A percentile compares a stretch with the other conserved stretches of the same genome.
phyloP scores from a whole-genome alignment of 228 moss, liverwort and hornwort genomes.

The Sphagnum fallax region DNA sequence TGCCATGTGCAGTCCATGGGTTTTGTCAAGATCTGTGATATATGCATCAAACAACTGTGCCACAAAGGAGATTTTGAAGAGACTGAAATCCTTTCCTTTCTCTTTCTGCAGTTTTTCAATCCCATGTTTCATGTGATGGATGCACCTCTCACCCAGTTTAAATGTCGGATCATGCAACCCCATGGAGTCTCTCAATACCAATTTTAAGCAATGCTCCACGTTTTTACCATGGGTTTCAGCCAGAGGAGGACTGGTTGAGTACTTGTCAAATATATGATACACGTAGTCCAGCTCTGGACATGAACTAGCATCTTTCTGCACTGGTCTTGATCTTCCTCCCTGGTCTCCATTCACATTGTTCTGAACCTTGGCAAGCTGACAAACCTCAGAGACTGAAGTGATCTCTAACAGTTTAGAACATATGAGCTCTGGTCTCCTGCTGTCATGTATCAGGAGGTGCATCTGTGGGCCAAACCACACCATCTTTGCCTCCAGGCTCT shows the following conservation, averaged over 20 bases:
- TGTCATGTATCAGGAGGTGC: constrained; percentile 10
- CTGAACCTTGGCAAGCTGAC: constrained; percentile 6
- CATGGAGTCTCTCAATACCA: background rate
- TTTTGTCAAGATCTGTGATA: background rate
- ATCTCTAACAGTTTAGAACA: constrained; percentile 10
- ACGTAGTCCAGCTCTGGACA: constrained; percentile 16
- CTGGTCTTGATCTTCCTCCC: background rate
- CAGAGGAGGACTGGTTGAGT: constrained; percentile 18
- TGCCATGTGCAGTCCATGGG: background rate
- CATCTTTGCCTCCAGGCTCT: background rate
- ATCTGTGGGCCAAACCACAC: constrained; percentile 12
- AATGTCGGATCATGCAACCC: background rate
- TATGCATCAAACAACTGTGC: background rate
- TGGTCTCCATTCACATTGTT: background rate
- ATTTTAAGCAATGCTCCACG: background rate
- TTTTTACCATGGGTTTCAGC: background rate
- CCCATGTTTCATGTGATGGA: constrained; percentile 2
- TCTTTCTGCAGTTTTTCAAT: constrained; percentile 13
- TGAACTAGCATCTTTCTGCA: background rate
- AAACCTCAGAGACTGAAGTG: constrained; percentile 15
- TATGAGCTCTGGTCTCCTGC: background rate
- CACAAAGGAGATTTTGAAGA: background rate
- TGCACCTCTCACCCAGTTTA: background rate
- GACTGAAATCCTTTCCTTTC: constrained; percentile 19
- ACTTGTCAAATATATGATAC: constrained; percentile 16